These are phyloP conservation scores for Gossypium thurberi DNA, from an alignment of 345 rosid species.

Conservation along the genomic window DNA sequence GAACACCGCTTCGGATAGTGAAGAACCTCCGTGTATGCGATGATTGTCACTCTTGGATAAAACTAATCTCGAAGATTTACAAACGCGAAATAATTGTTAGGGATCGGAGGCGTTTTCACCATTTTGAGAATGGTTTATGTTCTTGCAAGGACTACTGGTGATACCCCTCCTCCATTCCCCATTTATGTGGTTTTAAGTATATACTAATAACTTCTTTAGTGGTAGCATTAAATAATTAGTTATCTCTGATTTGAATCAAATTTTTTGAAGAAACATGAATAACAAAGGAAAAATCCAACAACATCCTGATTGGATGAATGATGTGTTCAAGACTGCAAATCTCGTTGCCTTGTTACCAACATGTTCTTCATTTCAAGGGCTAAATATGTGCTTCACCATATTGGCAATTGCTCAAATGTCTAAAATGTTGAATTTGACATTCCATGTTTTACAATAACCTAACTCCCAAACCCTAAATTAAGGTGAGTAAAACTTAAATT, in stretches of 20 bases:
- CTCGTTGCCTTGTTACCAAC: background rate
- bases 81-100: constrained; percentile 43
- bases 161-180: background rate
- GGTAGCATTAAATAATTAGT: background rate
- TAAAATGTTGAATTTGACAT: background rate
- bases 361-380: background rate
- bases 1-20: constrained; percentile 39
- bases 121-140: constrained; percentile 48
- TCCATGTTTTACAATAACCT: background rate
- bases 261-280: constrained; percentile 7
- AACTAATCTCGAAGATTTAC: constrained; percentile 56
- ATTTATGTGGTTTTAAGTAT: background rate
- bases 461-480: background rate
- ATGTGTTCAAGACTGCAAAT: background rate
- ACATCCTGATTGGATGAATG: background rate
- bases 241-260: background rate
- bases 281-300: background rate
- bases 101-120: constrained; percentile 66
- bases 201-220: background rate
- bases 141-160: constrained; percentile 14
- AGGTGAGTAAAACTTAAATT: accelerated
- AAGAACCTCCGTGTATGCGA: constrained; percentile 68
- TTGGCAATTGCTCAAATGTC: too few relatives aligned
- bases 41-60: constrained; percentile 63
- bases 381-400: too few relatives aligned